Conservation (phyloP, 306 rosid species). For the Malus asiatica region DNA sequence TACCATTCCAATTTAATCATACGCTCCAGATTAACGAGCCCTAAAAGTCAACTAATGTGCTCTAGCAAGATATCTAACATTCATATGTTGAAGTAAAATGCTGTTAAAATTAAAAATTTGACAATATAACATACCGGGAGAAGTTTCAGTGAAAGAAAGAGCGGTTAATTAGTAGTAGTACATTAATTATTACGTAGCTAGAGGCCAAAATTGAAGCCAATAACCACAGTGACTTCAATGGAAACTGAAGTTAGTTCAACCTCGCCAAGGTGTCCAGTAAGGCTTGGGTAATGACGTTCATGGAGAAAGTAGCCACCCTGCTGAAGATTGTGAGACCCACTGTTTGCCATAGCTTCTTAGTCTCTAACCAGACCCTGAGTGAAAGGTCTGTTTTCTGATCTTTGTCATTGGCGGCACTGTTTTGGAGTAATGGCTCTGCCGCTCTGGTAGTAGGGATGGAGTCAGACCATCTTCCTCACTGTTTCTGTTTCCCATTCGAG, state of each 20-base stretch:
- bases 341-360: slow-evolving; percentile 57
- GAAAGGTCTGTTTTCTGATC: background rate
- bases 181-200: slow-evolving; percentile 22
- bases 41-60: background rate
- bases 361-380: slow-evolving; percentile 41
- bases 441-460: slow-evolving; percentile 7
- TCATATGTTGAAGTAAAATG: no score
- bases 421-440: background rate
- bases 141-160: no score
- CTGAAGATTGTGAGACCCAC: slow-evolving; percentile 75
- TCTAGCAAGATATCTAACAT: no score
- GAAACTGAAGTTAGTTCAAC: slow-evolving; percentile 60
- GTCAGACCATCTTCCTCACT: background rate
- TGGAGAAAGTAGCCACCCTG: slow-evolving; percentile 45
- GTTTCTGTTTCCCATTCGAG: slow-evolving; percentile 4
- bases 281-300: slow-evolving; percentile 73
- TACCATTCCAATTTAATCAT: no score
- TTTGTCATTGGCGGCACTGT: background rate
- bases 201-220: slow-evolving; percentile 76
- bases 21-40: no score
- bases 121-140: background rate
- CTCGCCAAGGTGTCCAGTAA: slow-evolving; percentile 70
- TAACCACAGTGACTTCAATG: slow-evolving; percentile 49
- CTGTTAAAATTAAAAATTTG: background rate
- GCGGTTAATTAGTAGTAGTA: no score